A percentile compares a stretch with the other conserved stretches of the same genome.
Evolutionary conservation across 2,329 filamentous ascomycete species (phyloP).

Genomic region (Tolypocladium tundrense): DNA sequence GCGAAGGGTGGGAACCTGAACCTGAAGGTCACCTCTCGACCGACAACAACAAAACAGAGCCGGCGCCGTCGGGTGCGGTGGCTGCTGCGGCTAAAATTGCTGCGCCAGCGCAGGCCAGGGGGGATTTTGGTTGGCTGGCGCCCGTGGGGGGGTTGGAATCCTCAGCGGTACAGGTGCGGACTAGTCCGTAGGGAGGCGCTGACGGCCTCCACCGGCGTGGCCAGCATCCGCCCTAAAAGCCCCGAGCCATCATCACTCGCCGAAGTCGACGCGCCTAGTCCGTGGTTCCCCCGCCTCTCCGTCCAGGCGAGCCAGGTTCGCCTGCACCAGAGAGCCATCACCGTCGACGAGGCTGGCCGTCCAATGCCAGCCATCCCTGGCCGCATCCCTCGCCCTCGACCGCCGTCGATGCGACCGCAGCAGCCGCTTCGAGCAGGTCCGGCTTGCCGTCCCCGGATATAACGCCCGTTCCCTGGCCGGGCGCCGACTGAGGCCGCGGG

Average conservation of each 20-base stretch:
- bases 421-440: neutral
- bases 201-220: no score
- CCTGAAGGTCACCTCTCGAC: neutral
- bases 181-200: no score
- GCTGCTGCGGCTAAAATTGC: neutral
- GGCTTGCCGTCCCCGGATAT: neutral
- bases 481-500: neutral
- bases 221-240: no score
- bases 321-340: no score
- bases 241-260: no score
- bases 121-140: neutral
- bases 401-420: neutral
- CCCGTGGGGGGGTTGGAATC: neutral
- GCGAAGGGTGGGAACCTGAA: neutral
- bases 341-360: no score
- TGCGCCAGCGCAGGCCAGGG: neutral
- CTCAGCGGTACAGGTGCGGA: neutral
- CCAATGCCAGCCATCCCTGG: neutral
- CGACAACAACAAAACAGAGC: neutral
- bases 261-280: no score
- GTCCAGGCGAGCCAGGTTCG: no score
- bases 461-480: neutral
- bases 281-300: no score
- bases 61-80: neutral
- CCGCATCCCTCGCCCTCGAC: no score